Base-by-base conservation (phyloP, 73 alveolate species). In the Stentor roeselii region DNA sequence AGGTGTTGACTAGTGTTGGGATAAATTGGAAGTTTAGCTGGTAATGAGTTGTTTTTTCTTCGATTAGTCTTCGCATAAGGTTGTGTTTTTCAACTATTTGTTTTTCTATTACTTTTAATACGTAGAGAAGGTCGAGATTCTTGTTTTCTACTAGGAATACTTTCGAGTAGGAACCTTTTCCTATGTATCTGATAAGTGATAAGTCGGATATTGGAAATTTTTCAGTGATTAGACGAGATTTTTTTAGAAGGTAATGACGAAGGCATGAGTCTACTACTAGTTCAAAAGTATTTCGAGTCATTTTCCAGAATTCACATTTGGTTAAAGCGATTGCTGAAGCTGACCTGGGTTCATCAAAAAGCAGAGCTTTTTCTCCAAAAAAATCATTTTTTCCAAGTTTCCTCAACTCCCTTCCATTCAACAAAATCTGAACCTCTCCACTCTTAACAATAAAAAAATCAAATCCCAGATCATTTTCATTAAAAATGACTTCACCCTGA, bases 151-250 rank as follows among this genome's bases (percentile, higher is more conserved):
- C 92, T 59, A 93, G 84, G 85, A 86, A 93, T n/a, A 93, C 97
- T 6, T 60, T 67, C n/a, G 96, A 96, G 90, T 89, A 93, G 74
- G 87, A 60, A 2, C 98, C 98, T 50, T 78, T 39, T 30, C 97
- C 98, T 75, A 93, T 78, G 58, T 76, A 83, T 59, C 83, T 89
- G 67, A 84, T 61, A 74, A 61, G 89, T n/a, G 75, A 14, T 74
- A 93, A 87, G 59, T 91, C 95, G 32, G 78, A 36, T 40, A 93
- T 87, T 78, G 84, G 3, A n/a, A 78, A 78, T 37, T 34, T 76
- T 15, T 34, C 84, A 39, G 32, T 67, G 32, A 36, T 31, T 1
- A 76, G 67, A 14, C 39, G 35, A 36, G 78, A 59, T 93, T 84
- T 83, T 93, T 93, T 86, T 60, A 76, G 60, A 78, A 78, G 85